Evolutionary conservation across 345 rosid species (phyloP), one percentile per base, ranked within the genome.

Genomic region (Arabidopsis arenosa): DNA sequence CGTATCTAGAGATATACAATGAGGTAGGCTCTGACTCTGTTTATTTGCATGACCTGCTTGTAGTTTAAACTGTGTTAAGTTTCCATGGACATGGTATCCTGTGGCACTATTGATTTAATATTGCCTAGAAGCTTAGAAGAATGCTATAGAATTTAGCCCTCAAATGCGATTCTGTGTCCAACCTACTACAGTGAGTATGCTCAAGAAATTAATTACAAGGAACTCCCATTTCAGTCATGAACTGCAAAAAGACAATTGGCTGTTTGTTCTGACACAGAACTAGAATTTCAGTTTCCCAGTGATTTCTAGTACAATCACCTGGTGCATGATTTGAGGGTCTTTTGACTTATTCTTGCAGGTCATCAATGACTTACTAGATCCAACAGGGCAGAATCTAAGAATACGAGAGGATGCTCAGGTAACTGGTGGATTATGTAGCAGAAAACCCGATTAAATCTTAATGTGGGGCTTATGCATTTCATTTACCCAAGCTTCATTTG

Each of bases 331-430:
- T 51, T 59, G 12, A 72, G 49, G 54, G 51, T 41, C n/a, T 37
- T 51, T 49, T 59, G 54, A 9, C 51, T 57, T 8, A 12, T 59
- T 47, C 14, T 72, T 59, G 15, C 81, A 91, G 98, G 98, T 94
- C 64, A 90, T 94, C 81, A 94, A 94, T 77, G 97, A 91, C 81
- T 88, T 91, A 69, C 96, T 94, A 53, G 88, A 91, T 84, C 87
- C 97, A 81, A 82, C 87, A 11, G 96, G 92, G 28, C 97, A 94
- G 81, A 94, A 94, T 80, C 89, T 94, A 61, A 83, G 93, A 75
- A 86, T 94, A 80, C 84, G 98, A 69, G 97, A 94, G 78, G 98
- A 94, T 77, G 69, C 89, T 44, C 96, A 94, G 97, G 98, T 94
- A 61, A 72, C 15, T 6, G 14, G 51, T 72, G 33, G 56, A 18